These are phyloP conservation scores for Ampelomyces quisqualis DNA, from an alignment of 2,329 filamentous ascomycete species.

Conservation along the genomic window DNA sequence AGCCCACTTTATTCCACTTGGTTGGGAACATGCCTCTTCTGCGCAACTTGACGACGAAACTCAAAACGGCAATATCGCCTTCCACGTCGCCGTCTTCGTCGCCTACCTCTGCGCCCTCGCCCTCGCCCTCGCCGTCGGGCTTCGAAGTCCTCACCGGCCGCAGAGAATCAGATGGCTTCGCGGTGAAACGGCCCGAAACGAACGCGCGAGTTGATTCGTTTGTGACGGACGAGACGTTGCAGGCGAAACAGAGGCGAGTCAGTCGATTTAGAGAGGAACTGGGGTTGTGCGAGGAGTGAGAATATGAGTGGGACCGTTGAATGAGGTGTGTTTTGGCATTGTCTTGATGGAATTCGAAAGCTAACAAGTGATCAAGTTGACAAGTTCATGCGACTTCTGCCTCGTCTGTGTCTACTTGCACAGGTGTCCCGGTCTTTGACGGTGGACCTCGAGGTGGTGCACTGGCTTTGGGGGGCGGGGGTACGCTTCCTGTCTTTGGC, in stretches of 20 bases:
- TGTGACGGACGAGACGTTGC: conserved; percentile 16
- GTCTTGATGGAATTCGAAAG: background rate
- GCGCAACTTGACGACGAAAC: conserved; percentile 31
- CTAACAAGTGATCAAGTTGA: too few relatives aligned
- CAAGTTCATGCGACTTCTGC: conserved; percentile 12
- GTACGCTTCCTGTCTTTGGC: conserved; percentile 29
- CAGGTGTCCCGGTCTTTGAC: conserved; percentile 28
- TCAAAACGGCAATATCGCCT: conserved; percentile 33
- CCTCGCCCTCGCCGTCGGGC: conserved; percentile 15
- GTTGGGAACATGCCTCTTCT: conserved; percentile 30
- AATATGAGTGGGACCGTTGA: conserved; percentile 2
- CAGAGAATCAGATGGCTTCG: conserved; percentile 15
- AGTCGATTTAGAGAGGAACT: conserved; percentile 40
- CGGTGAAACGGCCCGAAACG: conserved; percentile 15
- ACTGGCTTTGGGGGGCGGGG: conserved; percentile 42
- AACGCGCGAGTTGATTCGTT: conserved; percentile 24
- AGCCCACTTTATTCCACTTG: background rate
- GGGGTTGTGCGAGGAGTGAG: conserved; percentile 13
- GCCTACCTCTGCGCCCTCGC: too few relatives aligned
- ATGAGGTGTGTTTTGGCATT: conserved; percentile 16
- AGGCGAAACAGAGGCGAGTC: conserved; percentile 22
- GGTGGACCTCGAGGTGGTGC: conserved; percentile 40
- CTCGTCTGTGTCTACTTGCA: conserved; percentile 9
- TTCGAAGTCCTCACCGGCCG: conserved; percentile 31
- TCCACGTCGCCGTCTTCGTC: conserved; percentile 27